A percentile compares a stretch with the other conserved stretches of the same genome.
Conservation (phyloP, 1,284 basidiomycete species). For the Amylostereum areolatum region DNA sequence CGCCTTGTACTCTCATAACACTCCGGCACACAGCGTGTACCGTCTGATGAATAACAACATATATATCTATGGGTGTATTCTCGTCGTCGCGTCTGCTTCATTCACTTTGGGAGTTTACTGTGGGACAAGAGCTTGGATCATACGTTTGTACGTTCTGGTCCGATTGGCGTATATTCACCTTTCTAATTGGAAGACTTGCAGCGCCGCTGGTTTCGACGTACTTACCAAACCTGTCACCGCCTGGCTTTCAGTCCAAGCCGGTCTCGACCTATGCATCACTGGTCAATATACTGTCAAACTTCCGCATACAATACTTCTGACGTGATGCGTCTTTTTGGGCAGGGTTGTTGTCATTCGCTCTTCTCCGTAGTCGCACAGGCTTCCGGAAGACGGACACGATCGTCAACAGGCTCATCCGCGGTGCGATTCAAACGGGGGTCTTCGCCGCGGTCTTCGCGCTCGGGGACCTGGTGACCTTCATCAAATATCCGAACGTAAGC, state of each 20-base stretch:
- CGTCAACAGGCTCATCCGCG: conserved; percentile 39
- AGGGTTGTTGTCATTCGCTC: conserved; percentile 28
- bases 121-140: conserved; percentile 31
- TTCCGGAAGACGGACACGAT: conserved; percentile 38
- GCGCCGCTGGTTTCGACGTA: conserved; percentile 16
- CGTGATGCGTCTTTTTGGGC: background rate
- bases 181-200: conserved; percentile 16
- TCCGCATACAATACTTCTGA: background rate
- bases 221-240: conserved; percentile 23
- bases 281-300: conserved; percentile 15
- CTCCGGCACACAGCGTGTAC: conserved; percentile 18
- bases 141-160: conserved; percentile 27
- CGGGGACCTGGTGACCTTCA: conserved; percentile 35
- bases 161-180: background rate
- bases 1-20: background rate
- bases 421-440: conserved; percentile 40
- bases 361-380: conserved; percentile 35
- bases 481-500: conserved; percentile 13
- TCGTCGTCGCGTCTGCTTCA: conserved; percentile 26
- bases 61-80: conserved; percentile 26
- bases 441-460: conserved; percentile 40
- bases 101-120: conserved; percentile 31
- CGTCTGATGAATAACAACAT: conserved; percentile 29
- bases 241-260: conserved; percentile 37
- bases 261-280: conserved; percentile 33